phyloP scores from a whole-genome alignment of 2,329 filamentous ascomycete species.

The Sphaerulina populicola region DNA sequence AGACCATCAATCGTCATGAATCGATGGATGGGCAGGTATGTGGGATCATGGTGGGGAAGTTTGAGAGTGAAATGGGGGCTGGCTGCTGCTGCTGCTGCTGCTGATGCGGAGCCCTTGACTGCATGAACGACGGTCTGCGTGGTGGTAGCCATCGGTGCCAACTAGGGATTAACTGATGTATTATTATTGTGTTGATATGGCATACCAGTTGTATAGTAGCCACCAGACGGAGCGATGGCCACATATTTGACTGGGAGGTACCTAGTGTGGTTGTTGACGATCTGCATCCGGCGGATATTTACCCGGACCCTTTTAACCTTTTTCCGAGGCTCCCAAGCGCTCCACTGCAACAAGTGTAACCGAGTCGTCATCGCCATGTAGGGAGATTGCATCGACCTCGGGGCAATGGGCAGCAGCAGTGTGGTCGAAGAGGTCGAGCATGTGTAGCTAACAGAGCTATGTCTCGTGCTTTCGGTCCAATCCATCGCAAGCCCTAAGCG shows the following conservation, averaged over 20 bases:
- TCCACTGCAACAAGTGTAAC: background rate
- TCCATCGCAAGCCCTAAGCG: background rate
- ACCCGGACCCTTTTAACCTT: background rate
- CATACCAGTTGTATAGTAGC: background rate
- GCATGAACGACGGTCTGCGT: constrained; percentile 8
- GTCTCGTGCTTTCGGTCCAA: background rate
- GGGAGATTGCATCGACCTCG: background rate
- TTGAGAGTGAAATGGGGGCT: constrained; percentile 10
- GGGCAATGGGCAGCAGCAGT: background rate
- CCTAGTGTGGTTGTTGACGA: background rate
- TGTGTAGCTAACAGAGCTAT: background rate
- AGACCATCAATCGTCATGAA: constrained; percentile 31
- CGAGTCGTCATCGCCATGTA: background rate
- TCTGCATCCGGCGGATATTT: background rate
- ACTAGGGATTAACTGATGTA: background rate
- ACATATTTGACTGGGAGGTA: background rate
- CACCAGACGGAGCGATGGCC: background rate
- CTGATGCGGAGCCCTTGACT: background rate
- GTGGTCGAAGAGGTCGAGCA: background rate
- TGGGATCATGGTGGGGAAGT: constrained; percentile 17
- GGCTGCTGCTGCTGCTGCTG: background rate
- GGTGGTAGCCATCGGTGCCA: constrained; percentile 6
- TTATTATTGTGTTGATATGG: background rate
- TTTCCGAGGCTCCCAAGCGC: background rate
- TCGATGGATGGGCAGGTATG: constrained; percentile 23